Conservation (phyloP, 441 rosid genomes). For the Syzygium malaccense region DNA sequence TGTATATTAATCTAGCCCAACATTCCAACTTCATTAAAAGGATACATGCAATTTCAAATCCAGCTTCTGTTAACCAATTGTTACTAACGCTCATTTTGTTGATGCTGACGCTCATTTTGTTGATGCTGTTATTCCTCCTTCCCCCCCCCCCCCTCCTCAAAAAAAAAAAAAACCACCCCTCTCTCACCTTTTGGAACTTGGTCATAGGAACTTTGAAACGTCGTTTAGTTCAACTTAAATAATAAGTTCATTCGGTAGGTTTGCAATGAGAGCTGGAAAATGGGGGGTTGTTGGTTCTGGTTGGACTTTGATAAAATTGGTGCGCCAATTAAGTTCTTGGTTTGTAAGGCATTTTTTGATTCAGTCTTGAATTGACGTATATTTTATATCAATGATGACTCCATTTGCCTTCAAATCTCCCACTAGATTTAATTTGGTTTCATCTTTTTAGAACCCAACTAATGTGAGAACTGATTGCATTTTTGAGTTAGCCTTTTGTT, state of each 20-base stretch:
- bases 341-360: neutral
- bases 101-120: neutral
- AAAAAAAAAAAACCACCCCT: neutral
- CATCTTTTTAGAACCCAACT: neutral
- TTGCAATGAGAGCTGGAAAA: neutral
- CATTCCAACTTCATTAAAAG: neutral
- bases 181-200: neutral
- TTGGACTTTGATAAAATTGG: neutral
- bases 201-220: neutral
- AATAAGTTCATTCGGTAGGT: neutral
- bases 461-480: neutral
- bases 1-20: neutral
- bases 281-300: neutral
- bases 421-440: neutral
- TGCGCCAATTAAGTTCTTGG: neutral
- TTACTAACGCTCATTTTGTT: neutral
- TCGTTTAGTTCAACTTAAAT: neutral
- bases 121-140: neutral
- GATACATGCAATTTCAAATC: neutral
- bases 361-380: neutral
- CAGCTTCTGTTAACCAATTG: neutral
- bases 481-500: neutral
- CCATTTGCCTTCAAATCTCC: neutral
- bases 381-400: neutral
- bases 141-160: neutral